Evolutionary conservation across 768 basidiomycete species (phyloP), one percentile per base, ranked within the genome.

Genomic region (Fistulinella prunicolor): DNA sequence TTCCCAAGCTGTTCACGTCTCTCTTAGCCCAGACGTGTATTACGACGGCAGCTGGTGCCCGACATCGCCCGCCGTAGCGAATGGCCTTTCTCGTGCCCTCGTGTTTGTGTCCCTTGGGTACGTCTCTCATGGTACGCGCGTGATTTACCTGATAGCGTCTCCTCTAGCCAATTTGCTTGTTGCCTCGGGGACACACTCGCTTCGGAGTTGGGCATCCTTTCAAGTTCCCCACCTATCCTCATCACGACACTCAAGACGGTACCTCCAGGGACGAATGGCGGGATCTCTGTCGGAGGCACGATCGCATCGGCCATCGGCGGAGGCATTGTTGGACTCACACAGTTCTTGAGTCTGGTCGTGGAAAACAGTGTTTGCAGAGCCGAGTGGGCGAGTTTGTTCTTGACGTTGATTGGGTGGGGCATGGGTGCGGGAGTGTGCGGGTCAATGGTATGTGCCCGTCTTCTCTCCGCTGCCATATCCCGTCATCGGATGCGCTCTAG

Each of bases 261-360:
- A 0, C 93, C 93, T 2, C 83, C 85, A 2, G 94, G 94, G 3
- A 96, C 94, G 9, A 96, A 97, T 58, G 94, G 94, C 3, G 94
- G 78, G 0, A 78, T 96, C 49, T 88, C 90, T 6, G 47, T 78
- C 3, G 77, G 80, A 36, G 94, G 94, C 14, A 89, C 89, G 3
- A 55, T 80, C 14, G 83, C 85, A 8, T 91, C 89, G 1, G 67
- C 84, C 13, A 64, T 73, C 1, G 94, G 94, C 1, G 94, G 94
- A 0, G 59, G 74, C 3, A 54, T 85, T 4, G 83, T 95, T 56
- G 94, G 92, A 5, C 40, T 76, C 12, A 72, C 80, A 9, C 75
- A 89, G 61, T 78, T 77, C 19, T 44, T 69, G 16, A 73, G 76
- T 23, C 62, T 94, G 24, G 42, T 82, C 16, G 49, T 81, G 24